phyloP scores from a whole-genome alignment of 2,329 filamentous ascomycete genomes.

The Dryadomyces quercivorus region DNA sequence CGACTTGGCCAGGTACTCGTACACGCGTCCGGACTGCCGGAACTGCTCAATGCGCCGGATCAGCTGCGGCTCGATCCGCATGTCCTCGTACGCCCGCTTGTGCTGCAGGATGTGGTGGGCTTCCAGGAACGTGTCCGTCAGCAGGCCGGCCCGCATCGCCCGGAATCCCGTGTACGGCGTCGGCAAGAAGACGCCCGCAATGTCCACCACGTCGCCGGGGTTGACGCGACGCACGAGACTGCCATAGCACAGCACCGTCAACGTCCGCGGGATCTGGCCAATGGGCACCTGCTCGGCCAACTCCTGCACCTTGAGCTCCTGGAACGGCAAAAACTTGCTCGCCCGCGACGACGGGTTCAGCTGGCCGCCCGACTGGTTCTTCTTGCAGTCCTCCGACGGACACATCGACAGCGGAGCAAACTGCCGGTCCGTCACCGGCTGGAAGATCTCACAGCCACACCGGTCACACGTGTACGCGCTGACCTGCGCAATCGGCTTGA shows the following conservation, averaged over 20 bases:
- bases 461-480: constrained; percentile 97
- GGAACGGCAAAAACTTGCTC: constrained; percentile 94
- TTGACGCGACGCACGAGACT: constrained; percentile 76
- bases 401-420: constrained; percentile 81
- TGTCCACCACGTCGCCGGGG: constrained; percentile 87
- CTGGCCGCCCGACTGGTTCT: constrained; percentile 86
- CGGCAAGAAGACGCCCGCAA: constrained; percentile 90
- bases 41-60: constrained; percentile 77
- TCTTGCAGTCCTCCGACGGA: constrained; percentile 77
- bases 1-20: constrained; percentile 88
- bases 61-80: constrained; percentile 69
- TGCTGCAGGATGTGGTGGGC: constrained; percentile 89
- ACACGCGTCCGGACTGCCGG: constrained; percentile 77
- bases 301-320: constrained; percentile 97
- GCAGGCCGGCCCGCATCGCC: constrained; percentile 87
- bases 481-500: constrained; percentile 94
- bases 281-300: constrained; percentile 99
- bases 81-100: constrained; percentile 95
- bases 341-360: constrained; percentile 90
- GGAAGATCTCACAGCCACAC: constrained; percentile 95
- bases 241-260: constrained; percentile 84
- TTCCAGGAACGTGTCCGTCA: constrained; percentile 95
- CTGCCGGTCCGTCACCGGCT: constrained; percentile 82
- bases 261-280: constrained; percentile 84
- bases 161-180: constrained; percentile 99